Evolutionary conservation across 306 rosid species (phyloP).

Genomic region (Acacia confusa): DNA sequence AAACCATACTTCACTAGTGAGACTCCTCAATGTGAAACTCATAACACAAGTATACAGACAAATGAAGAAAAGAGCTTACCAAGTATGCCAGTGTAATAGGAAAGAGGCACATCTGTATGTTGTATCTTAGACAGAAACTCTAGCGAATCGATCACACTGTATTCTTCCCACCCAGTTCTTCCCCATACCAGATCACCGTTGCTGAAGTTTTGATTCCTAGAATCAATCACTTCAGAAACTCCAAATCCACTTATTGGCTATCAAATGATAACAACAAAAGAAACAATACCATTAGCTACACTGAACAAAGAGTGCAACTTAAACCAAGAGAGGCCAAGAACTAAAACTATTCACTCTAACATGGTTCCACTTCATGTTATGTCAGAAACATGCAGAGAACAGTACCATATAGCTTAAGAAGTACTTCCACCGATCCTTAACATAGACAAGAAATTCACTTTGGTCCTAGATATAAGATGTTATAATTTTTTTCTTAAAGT

Average conservation of each 20-base stretch:
- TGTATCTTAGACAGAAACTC: slow-evolving; percentile 37
- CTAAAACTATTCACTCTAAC: background rate
- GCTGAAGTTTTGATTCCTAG: slow-evolving; percentile 1
- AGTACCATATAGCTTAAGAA: background rate
- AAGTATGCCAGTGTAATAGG: slow-evolving; percentile 54
- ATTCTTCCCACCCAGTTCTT: slow-evolving; percentile 10
- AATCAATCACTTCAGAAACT: slow-evolving; percentile 26
- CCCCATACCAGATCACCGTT: slow-evolving; percentile 24
- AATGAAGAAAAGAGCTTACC: slow-evolving; percentile 30
- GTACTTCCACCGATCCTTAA: background rate
- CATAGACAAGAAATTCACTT: too few species aligned
- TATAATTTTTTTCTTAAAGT: too few species aligned
- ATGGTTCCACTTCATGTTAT: background rate
- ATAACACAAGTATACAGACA: background rate
- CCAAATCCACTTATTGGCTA: slow-evolving; percentile 52
- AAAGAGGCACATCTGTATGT: slow-evolving; percentile 48
- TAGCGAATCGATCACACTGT: slow-evolving; percentile 25
- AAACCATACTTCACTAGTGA: too few species aligned
- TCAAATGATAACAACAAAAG: slow-evolving; percentile 2
- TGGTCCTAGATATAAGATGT: too few species aligned
- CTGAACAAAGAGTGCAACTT: background rate
- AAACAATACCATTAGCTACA: background rate
- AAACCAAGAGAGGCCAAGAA: background rate
- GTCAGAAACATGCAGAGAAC: background rate
- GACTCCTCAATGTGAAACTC: too few species aligned